Percentiles rank a stretch among this genome's conserved stretches.
phyloP scores from a whole-genome alignment of 768 basidiomycete species.

The Suillus tomentosus region DNA sequence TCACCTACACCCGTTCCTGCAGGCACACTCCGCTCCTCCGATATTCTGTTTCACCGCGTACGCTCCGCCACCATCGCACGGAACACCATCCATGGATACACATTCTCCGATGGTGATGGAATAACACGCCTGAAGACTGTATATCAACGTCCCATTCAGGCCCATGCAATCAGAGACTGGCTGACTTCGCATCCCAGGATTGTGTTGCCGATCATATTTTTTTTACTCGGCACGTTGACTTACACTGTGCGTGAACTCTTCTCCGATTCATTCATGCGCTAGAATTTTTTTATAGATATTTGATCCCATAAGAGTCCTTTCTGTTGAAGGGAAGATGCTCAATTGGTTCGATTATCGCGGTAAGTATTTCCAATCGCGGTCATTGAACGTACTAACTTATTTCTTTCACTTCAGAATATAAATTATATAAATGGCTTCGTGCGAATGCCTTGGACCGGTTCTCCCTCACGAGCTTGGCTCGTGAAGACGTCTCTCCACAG shows the following conservation, averaged over 20 bases:
- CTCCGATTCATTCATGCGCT: slow-evolving; percentile 1
- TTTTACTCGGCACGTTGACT: slow-evolving; percentile 86
- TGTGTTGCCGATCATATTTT: slow-evolving; percentile 76
- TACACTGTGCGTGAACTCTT: slow-evolving; percentile 65
- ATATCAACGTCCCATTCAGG: slow-evolving; percentile 67
- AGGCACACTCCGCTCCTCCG: slow-evolving; percentile 66
- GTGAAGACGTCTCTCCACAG: slow-evolving; percentile 20
- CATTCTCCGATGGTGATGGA: slow-evolving; percentile 32
- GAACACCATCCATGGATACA: slow-evolving; percentile 73
- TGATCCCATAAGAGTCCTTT: slow-evolving; percentile 85
- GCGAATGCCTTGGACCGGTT: slow-evolving; percentile 58
- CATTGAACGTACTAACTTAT: slow-evolving; percentile 7
- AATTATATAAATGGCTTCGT: slow-evolving; percentile 76
- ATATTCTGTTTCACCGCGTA: slow-evolving; percentile 60
- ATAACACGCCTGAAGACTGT: slow-evolving; percentile 51
- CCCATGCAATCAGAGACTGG: slow-evolving; percentile 75
- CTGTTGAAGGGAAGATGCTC: slow-evolving; percentile 78
- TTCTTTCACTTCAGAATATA: slow-evolving; percentile 52
- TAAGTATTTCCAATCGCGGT: slow-evolving; percentile 28
- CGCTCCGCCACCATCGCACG: slow-evolving; percentile 80
- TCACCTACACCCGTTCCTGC: slow-evolving; percentile 62
- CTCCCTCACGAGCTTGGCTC: slow-evolving; percentile 28
- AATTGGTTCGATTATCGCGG: slow-evolving; percentile 84
- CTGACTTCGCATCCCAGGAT: slow-evolving; percentile 85
- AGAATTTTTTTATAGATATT: slow-evolving; percentile 60